Percentiles rank a stretch among this genome's conserved stretches.
phyloP scores from a whole-genome alignment of 495 filamentous ascomycete genomes.

The Penicilliopsis zonata region DNA sequence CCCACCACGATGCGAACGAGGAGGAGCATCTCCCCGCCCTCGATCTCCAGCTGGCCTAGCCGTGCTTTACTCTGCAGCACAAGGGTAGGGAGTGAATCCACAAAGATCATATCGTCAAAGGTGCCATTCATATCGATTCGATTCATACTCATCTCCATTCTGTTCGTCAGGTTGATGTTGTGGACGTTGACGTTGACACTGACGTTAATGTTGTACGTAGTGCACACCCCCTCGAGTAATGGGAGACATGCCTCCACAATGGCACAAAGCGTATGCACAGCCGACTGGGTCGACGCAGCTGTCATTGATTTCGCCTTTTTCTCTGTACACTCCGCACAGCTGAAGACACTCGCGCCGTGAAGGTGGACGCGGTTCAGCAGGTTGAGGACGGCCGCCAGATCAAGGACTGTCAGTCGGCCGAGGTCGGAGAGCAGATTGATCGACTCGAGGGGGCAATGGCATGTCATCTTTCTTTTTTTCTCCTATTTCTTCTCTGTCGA shows the following conservation, averaged over 20 bases:
- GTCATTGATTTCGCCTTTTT: too few species aligned
- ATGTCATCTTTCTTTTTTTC: too few species aligned
- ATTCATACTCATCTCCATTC: too few species aligned
- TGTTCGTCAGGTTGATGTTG: too few species aligned
- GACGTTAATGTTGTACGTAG: slow-evolving; percentile 17
- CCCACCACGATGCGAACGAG: slow-evolving; percentile 16
- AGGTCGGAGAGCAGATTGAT: too few species aligned
- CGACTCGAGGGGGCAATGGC: slow-evolving; percentile 13
- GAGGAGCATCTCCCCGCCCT: slow-evolving; percentile 15
- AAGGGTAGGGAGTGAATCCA: slow-evolving; percentile 12
- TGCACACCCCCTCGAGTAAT: slow-evolving; percentile 18
- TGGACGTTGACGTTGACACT: too few species aligned
- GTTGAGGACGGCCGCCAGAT: slow-evolving; percentile 16
- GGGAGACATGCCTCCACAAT: slow-evolving; percentile 17
- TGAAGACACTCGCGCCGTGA: slow-evolving; percentile 13
- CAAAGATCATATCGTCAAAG: slow-evolving; percentile 14
- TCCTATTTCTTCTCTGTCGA: too few species aligned
- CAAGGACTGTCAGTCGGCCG: slow-evolving; percentile 16
- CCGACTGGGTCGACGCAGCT: slow-evolving; percentile 9
- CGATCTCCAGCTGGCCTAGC: slow-evolving; percentile 18
- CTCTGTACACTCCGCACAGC: slow-evolving; percentile 14
- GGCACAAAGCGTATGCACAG: slow-evolving; percentile 11
- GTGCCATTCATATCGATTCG: slow-evolving; percentile 12
- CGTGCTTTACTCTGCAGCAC: slow-evolving; percentile 19
- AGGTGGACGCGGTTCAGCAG: slow-evolving; percentile 15